phyloP scores from a whole-genome alignment of 2,329 filamentous ascomycete species.

The Penicillium capsulatum region DNA sequence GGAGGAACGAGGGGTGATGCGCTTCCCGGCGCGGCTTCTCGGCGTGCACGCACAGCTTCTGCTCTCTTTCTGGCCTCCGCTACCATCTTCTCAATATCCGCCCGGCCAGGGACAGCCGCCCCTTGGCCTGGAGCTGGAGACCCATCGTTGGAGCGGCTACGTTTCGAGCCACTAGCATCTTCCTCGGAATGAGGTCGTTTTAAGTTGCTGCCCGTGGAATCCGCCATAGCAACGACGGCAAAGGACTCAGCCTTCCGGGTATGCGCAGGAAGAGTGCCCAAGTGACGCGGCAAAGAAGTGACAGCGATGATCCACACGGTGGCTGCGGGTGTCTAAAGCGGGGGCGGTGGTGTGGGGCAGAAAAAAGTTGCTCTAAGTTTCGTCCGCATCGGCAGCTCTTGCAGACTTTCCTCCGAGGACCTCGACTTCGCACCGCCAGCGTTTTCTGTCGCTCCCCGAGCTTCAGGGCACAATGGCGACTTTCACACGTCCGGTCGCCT shows the following conservation, averaged over 20 bases:
- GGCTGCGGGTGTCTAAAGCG: constrained; percentile 17
- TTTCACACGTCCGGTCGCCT: constrained; percentile 70
- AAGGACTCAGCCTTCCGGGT: constrained; percentile 11
- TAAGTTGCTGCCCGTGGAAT: constrained; percentile 41
- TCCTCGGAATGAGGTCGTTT: constrained; percentile 50
- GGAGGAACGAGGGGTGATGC: constrained; percentile 22
- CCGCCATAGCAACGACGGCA: constrained; percentile 36
- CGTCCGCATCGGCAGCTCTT: constrained; percentile 24
- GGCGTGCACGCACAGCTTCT: constrained; percentile 46
- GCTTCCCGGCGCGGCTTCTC: constrained; percentile 40
- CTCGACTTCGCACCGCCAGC: constrained; percentile 29
- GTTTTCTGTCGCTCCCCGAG: constrained; percentile 35
- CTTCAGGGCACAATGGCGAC: constrained; percentile 42
- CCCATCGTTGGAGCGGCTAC: constrained; percentile 49
- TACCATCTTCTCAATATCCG: constrained; percentile 47
- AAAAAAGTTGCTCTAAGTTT: constrained; percentile 38
- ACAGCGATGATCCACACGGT: constrained; percentile 7
- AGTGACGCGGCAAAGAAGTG: not conserved
- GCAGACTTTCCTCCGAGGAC: constrained; percentile 24
- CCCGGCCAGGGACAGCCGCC: constrained; percentile 32
- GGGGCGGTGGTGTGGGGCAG: constrained; percentile 35
- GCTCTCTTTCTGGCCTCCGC: constrained; percentile 48
- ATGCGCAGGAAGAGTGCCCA: too few relatives aligned
- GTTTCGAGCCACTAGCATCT: constrained; percentile 44
- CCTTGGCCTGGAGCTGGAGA: constrained; percentile 43